Evolutionary conservation across 495 filamentous ascomycete genomes (phyloP).

Genomic region (Penicillium waksmanii): DNA sequence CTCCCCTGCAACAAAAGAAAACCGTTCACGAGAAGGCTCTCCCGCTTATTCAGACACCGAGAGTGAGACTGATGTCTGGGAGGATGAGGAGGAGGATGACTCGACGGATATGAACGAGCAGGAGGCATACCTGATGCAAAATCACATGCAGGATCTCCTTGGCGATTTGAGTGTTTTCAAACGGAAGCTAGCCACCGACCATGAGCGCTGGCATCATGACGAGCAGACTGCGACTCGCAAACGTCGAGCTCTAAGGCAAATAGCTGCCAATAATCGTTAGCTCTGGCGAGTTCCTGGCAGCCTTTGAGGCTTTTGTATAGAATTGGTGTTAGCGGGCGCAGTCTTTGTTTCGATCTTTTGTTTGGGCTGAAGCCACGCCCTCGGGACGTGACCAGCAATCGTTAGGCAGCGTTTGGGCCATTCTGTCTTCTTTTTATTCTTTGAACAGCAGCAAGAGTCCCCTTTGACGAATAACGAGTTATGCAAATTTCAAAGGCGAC

Average conservation of each 20-base stretch:
- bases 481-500: conserved; percentile 24
- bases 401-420: conserved; percentile 11
- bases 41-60: conserved; percentile 34
- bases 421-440: conserved; percentile 26
- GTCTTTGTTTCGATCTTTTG: conserved; percentile 20
- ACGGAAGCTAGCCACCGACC: conserved; percentile 80
- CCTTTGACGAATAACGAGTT: conserved; percentile 34
- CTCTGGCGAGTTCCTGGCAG: background rate
- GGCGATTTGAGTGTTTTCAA: conserved; percentile 80
- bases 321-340: conserved; percentile 29
- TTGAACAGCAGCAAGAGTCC: conserved; percentile 30
- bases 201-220: conserved; percentile 54
- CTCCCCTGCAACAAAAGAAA: conserved; percentile 26
- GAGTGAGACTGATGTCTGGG: conserved; percentile 45
- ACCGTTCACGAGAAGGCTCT: conserved; percentile 44
- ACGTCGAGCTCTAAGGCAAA: conserved; percentile 41
- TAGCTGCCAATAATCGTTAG: conserved; percentile 40
- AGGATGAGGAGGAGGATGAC: conserved; percentile 37
- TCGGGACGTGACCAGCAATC: conserved; percentile 10
- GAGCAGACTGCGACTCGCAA: conserved; percentile 30
- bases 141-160: conserved; percentile 70
- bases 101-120: conserved; percentile 26
- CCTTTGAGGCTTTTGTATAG: conserved; percentile 29
- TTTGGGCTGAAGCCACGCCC: conserved; percentile 18
- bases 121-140: conserved; percentile 63